Percentiles rank a stretch among this genome's conserved stretches.
Evolutionary conservation across 495 filamentous ascomycete species (phyloP).

Genomic region (Monascus purpureus): DNA sequence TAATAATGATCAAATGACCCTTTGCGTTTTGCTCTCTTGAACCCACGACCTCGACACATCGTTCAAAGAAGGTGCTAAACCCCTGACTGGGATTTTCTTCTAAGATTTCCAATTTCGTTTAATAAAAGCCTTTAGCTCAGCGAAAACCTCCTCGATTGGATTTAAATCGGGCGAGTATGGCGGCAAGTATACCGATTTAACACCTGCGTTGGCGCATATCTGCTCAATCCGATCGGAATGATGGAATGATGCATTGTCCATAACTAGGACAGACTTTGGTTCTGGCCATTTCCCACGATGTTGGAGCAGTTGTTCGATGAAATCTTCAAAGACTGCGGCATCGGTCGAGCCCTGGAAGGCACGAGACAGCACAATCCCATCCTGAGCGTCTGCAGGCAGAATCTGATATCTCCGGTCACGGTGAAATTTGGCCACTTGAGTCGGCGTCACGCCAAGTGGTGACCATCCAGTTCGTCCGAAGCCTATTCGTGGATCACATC

Average conservation of each 20-base stretch:
- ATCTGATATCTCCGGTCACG: slow-evolving; percentile 19
- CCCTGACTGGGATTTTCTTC: slow-evolving; percentile 1
- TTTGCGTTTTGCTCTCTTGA: slow-evolving; percentile 1
- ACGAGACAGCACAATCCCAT: slow-evolving; percentile 14
- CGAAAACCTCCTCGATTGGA: slow-evolving; percentile 7
- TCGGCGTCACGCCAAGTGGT: slow-evolving; percentile 11
- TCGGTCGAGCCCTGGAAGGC: slow-evolving; percentile 20
- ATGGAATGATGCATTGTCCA: no score
- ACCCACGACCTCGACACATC: slow-evolving; percentile 1
- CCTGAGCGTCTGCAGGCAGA: slow-evolving; percentile 18
- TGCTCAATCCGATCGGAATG: no score
- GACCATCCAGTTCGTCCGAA: slow-evolving; percentile 11
- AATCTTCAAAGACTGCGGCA: slow-evolving; percentile 19
- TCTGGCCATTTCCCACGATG: slow-evolving; percentile 17
- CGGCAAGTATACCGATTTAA: slow-evolving; percentile 11
- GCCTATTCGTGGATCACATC: slow-evolving; percentile 13
- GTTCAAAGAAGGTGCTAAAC: slow-evolving; percentile 2
- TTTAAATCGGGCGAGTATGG: slow-evolving; percentile 5
- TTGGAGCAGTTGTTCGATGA: slow-evolving; percentile 18
- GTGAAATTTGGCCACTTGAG: slow-evolving; percentile 14
- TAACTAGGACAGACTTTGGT: slow-evolving; percentile 24
- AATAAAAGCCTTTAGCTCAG: slow-evolving; percentile 6
- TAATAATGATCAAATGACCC: no score
- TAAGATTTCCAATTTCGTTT: slow-evolving; percentile 1
- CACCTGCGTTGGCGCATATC: slow-evolving; percentile 17